Conservation (phyloP, 2,329 filamentous ascomycete species). For the Pyricularia sp. region DNA sequence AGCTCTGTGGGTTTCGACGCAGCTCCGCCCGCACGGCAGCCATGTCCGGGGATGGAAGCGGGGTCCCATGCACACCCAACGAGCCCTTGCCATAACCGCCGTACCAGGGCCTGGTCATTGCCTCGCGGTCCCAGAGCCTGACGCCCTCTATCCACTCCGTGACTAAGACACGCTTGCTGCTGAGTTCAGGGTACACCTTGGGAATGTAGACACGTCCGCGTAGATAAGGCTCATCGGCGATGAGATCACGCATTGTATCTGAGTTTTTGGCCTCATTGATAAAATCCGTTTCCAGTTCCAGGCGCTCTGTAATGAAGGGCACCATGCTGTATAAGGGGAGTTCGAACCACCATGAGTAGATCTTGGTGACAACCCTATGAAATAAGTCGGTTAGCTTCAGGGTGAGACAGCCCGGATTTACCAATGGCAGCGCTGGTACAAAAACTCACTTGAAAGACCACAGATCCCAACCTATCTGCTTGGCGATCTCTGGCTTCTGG, state of each 20-base stretch:
- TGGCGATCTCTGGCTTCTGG: slow-evolving; percentile 87
- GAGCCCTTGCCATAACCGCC: slow-evolving; percentile 69
- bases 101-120: slow-evolving; percentile 67
- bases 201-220: slow-evolving; percentile 82
- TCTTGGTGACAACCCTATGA: slow-evolving; percentile 61
- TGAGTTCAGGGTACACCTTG: slow-evolving; percentile 72
- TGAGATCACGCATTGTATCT: slow-evolving; percentile 69
- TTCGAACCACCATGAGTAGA: slow-evolving; percentile 84
- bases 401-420: slow-evolving; percentile 3
- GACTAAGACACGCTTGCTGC: slow-evolving; percentile 75
- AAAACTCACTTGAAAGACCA: slow-evolving; percentile 76
- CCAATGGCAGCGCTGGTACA: neutral
- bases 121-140: slow-evolving; percentile 82
- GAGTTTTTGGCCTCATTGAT: slow-evolving; percentile 84
- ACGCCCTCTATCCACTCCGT: slow-evolving; percentile 98
- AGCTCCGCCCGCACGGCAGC: slow-evolving; percentile 33
- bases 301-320: slow-evolving; percentile 85
- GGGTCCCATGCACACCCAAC: slow-evolving; percentile 62
- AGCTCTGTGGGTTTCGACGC: slow-evolving; percentile 38
- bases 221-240: slow-evolving; percentile 66
- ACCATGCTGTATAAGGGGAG: slow-evolving; percentile 87
- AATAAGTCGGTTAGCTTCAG: neutral
- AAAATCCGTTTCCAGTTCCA: slow-evolving; percentile 91
- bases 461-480: slow-evolving; percentile 88
- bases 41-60: slow-evolving; percentile 44